phyloP scores from a whole-genome alignment of 2,329 filamentous ascomycete species.

The Penicillium sp. region DNA sequence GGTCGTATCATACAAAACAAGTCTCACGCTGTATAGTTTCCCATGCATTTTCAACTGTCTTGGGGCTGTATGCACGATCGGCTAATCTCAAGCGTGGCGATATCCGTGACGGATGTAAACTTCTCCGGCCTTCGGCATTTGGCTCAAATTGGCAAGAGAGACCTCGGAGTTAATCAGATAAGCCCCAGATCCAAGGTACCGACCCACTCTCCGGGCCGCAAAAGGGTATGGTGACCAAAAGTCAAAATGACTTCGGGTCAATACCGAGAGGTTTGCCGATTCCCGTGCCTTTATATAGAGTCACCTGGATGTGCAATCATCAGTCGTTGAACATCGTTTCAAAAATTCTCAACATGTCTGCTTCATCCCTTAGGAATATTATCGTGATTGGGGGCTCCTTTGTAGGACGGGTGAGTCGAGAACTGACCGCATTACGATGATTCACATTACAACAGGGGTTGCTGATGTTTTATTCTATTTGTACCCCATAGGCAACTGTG shows the following conservation, averaged over 20 bases:
- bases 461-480: constrained; percentile 4
- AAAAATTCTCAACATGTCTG: constrained; percentile 17
- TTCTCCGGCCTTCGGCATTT: constrained; percentile 13
- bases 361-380: constrained; percentile 27
- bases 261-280: background rate
- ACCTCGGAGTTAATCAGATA: constrained; percentile 20
- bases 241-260: too few species aligned
- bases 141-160: constrained; percentile 2
- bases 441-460: background rate
- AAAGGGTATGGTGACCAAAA: too few species aligned
- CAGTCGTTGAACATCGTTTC: too few species aligned
- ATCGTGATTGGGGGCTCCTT: constrained; percentile 34
- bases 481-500: constrained; percentile 21
- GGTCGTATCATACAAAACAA: too few species aligned
- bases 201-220: too few species aligned
- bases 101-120: constrained; percentile 8
- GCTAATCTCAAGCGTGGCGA: background rate
- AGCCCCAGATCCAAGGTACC: background rate
- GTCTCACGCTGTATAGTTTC: too few species aligned
- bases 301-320: background rate
- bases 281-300: background rate
- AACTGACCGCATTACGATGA: too few species aligned
- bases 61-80: constrained; percentile 5
- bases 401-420: constrained; percentile 27
- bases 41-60: too few species aligned